Evolutionary conservation across 2,329 filamentous ascomycete genomes (phyloP).

Genomic region (Exophiala xenobiotica): DNA sequence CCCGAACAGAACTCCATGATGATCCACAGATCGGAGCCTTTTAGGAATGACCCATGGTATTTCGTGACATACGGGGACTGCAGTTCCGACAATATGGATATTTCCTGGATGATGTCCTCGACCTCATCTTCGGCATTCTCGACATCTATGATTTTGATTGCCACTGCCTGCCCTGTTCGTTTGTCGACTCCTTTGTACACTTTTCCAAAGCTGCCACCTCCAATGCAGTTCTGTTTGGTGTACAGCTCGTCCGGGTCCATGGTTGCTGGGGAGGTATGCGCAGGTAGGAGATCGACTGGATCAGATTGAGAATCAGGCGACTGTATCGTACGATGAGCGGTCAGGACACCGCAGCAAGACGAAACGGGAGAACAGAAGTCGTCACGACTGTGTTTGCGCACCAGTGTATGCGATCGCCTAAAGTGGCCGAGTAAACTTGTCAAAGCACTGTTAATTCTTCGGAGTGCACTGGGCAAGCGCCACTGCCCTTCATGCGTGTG

Average conservation of each 20-base stretch:
- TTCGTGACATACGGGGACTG: constrained; percentile 96
- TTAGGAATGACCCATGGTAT: constrained; percentile 95
- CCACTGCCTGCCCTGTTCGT: constrained; percentile 85
- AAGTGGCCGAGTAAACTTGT: neutral
- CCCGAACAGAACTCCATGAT: constrained; percentile 99
- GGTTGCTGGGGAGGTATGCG: neutral
- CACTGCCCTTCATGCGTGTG: constrained; percentile 3
- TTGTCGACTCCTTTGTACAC: constrained; percentile 99
- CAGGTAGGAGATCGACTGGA: neutral
- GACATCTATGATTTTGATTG: constrained; percentile 98
- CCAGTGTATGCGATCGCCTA: too few species aligned
- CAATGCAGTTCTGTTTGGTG: constrained; percentile 89
- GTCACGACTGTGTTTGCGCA: neutral
- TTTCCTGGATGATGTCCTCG: constrained; percentile 98
- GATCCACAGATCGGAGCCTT: constrained; percentile 96
- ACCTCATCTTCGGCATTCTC: constrained; percentile 99
- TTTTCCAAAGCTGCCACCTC: constrained; percentile 96
- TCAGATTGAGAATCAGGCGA: neutral
- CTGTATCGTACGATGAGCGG: neutral
- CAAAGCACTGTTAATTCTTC: constrained; percentile 19
- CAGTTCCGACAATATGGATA: constrained; percentile 92
- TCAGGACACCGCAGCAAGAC: neutral
- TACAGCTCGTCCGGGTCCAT: constrained; percentile 89
- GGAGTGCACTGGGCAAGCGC: constrained; percentile 14
- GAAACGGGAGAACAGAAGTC: neutral